These are phyloP conservation scores for Tolypocladium cylindrosporum DNA, from an alignment of 2,329 filamentous ascomycete species.

Conservation along the genomic window DNA sequence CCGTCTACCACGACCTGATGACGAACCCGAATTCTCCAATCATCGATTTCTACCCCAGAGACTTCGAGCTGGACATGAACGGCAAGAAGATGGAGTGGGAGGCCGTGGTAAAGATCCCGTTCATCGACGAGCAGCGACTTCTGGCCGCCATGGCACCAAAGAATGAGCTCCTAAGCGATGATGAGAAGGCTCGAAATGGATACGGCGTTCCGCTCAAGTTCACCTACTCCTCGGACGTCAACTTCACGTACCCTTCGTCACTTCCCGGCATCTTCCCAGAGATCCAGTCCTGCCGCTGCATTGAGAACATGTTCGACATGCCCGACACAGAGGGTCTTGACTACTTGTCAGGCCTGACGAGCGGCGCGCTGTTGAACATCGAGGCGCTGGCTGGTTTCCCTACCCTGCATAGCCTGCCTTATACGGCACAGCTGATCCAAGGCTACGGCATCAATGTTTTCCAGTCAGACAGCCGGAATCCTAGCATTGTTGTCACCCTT, in stretches of 20 bases:
- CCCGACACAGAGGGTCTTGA: conserved; percentile 86
- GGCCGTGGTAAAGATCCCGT: conserved; percentile 96
- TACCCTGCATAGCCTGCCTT: conserved; percentile 75
- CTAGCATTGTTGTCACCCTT: conserved; percentile 88
- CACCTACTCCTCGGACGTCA: conserved; percentile 65
- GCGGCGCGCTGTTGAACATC: conserved; percentile 72
- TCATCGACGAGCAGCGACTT: conserved; percentile 87
- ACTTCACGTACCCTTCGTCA: conserved; percentile 81
- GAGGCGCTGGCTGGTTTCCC: conserved; percentile 90
- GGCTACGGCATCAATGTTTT: conserved; percentile 91
- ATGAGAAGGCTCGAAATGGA: conserved; percentile 73
- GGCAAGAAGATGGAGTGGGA: conserved; percentile 99
- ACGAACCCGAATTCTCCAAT: conserved; percentile 84
- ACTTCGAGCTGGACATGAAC: conserved; percentile 98
- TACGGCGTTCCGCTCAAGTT: conserved; percentile 94
- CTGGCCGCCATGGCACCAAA: conserved; percentile 78
- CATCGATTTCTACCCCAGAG: conserved; percentile 93
- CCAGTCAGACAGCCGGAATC: conserved; percentile 89
- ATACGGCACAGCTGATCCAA: conserved; percentile 58
- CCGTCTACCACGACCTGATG: conserved; percentile 85
- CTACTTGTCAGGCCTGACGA: conserved; percentile 72
- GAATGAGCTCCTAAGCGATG: conserved; percentile 65
- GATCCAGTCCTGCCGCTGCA: conserved; percentile 74
- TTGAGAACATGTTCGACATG: conserved; percentile 93
- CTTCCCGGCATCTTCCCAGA: conserved; percentile 86